Base-by-base conservation (phyloP, 805 yeast species). In the Sugiyamaella mastotermitis region DNA sequence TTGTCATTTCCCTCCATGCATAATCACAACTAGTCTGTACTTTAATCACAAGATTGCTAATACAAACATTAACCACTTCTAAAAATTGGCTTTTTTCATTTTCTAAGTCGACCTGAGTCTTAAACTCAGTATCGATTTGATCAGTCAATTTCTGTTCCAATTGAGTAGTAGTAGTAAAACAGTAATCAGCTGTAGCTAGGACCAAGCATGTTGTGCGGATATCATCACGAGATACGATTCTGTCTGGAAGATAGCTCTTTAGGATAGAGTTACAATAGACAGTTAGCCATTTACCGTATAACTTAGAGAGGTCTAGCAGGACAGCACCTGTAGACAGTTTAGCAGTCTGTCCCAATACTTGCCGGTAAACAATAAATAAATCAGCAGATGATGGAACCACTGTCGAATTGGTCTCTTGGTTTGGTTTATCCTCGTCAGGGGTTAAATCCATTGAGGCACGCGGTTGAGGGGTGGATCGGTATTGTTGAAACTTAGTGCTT, bases 301-400 rank as follows among this genome's bases (percentile, higher is more conserved):
- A 64, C 11, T 60, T 61, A 1, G 81, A 63, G 36, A 84, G 61
- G 13, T 72, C 73, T 22, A 55, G 40, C 13, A 69, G 51, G 5
- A 70, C 64, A 3, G 58, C 58, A 3, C 71, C 69, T 1, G 69
- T 70, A 1, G 76, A 63, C 16, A 83, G 57, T 42, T 72, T 76
- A 11, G 83, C 60, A 7, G 87, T 69, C 54, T 85, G 95, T 16
- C 78, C 67, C 25, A 92, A 60, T 6, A 83, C 63, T 34, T 79
- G 79, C 43, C 94, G 74, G 56, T 84, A 88, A 2, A 74, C 62
- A 51, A 86, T 74, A 59, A 92, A 88, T 23, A 92, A 60, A 48
- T 90, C 97, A 1, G 94, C 85, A 8, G 95, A 83, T 0, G 95
- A 83, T 26, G 81, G 84, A 6, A 92, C 67, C 11, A 92, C 88